Evolutionary conservation across 495 filamentous ascomycete genomes (phyloP), one percentile per base, ranked within the genome.

Genomic region (Letharia columbiana): DNA sequence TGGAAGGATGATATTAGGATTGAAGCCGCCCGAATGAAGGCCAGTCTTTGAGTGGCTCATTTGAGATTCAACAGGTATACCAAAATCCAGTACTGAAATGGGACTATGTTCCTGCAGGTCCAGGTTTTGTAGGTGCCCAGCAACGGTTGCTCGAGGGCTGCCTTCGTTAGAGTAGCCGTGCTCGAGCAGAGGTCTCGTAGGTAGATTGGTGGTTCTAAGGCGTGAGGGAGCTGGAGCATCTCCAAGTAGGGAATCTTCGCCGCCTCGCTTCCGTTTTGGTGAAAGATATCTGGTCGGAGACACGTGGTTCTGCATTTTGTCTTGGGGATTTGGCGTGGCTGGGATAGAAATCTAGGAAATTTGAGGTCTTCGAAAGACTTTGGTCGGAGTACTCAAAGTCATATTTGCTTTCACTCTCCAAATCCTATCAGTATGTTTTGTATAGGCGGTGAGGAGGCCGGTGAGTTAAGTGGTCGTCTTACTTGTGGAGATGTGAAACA

Each of bases 71-170:
- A 56, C 23, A 47, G 67, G 50, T 66, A 49, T 71, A 70, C 64
- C 61, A 59, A 52, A 68, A 68, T 70, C 67, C 62, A 64, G 68
- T 64, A 70, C 71, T 67, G 64, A 70, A 64, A 68, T 74, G 69
- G 63, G 74, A 63, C 54, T 75, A 65, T 79, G 75, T 67, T 82
- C 80, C 66, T 79, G 83, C 59, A 89, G 75, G 47, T 80, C 82
- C 42, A 91, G 77, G 58, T 84, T 80, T 67, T 83, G 82, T 69
- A 91, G 85, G 63, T 82, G 79, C 68, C 85, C 82, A 66, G 84
- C 86, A 62, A 90, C 86, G 44, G 76, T 82, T 18, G 84, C 82
- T 67, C 84, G 81, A 40, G 89, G 87, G 71, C 88, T 91, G 63
- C 71, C 61, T 35, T 72, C 66, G 39, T 31, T 58, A 28, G 41